These are phyloP conservation scores for Telfairia occidentalis DNA, from an alignment of 331 rosid species.

Conservation along the genomic window DNA sequence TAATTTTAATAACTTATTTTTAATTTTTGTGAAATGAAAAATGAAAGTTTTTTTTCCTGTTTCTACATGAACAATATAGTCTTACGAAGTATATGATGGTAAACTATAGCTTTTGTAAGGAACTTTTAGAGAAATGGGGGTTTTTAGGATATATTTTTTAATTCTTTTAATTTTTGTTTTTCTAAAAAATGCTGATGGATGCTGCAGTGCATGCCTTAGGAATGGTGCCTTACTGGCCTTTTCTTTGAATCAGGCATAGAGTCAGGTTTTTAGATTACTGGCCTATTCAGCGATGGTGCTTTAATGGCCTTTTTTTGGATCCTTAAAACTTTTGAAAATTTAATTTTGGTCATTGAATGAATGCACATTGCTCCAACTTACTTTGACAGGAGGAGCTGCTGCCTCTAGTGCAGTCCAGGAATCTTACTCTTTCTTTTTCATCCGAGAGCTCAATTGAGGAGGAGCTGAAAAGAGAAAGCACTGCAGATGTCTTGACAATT, in stretches of 20 bases:
- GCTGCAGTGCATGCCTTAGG: neutral
- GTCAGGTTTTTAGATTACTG: neutral
- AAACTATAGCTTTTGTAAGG: neutral
- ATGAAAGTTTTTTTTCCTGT: neutral
- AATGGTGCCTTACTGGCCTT: neutral
- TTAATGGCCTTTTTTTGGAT: too few species aligned
- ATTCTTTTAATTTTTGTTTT: neutral
- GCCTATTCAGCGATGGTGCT: too few species aligned
- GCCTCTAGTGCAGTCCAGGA: slow-evolving; percentile 63
- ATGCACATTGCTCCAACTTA: slow-evolving; percentile 7
- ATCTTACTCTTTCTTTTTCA: slow-evolving; percentile 84
- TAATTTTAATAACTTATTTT: too few species aligned
- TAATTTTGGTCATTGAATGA: neutral
- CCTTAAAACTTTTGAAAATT: neutral
- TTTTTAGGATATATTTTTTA: neutral
- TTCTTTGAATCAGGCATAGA: neutral
- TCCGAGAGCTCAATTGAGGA: slow-evolving; percentile 89
- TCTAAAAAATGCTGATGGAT: neutral
- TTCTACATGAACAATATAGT: neutral
- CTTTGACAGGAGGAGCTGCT: slow-evolving; percentile 73
- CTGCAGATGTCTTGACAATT: slow-evolving; percentile 86
- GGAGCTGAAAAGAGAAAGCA: slow-evolving; percentile 92
- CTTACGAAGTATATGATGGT: neutral
- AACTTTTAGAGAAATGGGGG: neutral
- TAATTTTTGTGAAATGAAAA: too few species aligned